These are phyloP conservation scores for Neurospora terricola DNA, from an alignment of 495 filamentous ascomycete genomes.

Conservation along the genomic window DNA sequence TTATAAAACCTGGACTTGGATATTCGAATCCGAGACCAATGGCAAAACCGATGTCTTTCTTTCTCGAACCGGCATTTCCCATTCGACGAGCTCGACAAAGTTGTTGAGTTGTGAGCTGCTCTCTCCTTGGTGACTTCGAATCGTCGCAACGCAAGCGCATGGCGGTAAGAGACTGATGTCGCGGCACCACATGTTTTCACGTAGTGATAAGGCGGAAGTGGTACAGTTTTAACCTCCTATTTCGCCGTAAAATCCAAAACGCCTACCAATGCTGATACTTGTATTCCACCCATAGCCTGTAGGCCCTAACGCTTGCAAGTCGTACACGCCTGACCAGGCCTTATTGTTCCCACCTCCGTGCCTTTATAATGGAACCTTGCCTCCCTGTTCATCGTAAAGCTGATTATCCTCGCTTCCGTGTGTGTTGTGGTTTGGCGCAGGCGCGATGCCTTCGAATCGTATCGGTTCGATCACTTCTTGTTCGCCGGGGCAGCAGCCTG, in stretches of 20 bases:
- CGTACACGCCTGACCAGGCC: background rate
- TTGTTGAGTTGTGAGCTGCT: background rate
- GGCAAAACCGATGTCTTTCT: background rate
- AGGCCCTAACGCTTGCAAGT: background rate
- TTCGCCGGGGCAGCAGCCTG: conserved; percentile 13
- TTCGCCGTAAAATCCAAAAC: background rate
- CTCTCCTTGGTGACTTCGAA: background rate
- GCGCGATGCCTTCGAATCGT: background rate
- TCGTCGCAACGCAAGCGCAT: background rate
- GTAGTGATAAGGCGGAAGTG: background rate
- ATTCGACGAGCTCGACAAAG: background rate
- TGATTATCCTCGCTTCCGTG: background rate
- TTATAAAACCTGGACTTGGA: background rate
- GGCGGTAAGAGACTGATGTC: background rate
- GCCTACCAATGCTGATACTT: background rate
- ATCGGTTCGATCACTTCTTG: conserved; percentile 10
- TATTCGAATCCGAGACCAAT: background rate
- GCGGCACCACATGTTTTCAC: background rate
- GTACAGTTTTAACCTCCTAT: background rate
- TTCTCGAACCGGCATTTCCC: background rate
- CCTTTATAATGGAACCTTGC: background rate
- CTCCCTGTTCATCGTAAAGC: background rate
- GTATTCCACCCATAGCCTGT: background rate
- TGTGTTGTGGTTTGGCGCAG: background rate
- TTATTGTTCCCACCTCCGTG: background rate